Evolutionary conservation across 177 flowering plant species (phyloP).

Genomic region (Vitis hybrid): DNA sequence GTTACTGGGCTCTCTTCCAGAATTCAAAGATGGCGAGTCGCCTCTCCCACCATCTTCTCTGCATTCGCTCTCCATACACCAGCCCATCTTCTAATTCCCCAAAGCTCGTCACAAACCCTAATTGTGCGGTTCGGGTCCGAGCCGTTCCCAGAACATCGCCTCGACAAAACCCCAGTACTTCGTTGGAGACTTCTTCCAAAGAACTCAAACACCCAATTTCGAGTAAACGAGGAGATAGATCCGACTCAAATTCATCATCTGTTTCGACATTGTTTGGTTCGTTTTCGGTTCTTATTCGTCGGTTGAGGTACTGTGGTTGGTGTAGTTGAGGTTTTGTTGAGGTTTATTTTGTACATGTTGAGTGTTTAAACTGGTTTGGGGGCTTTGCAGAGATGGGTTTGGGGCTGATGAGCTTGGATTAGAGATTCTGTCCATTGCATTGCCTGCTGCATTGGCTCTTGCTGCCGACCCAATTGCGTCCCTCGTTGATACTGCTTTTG

Average conservation of each 20-base stretch:
- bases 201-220: conserved; percentile 16
- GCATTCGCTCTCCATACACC: conserved; percentile 5
- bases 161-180: conserved; percentile 10
- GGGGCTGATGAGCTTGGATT: conserved; percentile 52
- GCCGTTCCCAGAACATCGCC: conserved; percentile 21
- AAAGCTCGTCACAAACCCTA: conserved; percentile 10
- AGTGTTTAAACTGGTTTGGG: neutral
- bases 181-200: conserved; percentile 12
- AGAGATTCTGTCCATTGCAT: conserved; percentile 79
- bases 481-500: conserved; percentile 79
- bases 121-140: conserved; percentile 17
- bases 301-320: conserved; percentile 21
- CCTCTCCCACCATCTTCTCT: conserved; percentile 17
- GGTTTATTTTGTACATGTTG: neutral
- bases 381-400: conserved; percentile 38
- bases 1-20: too few relatives aligned
- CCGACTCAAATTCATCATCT: conserved; percentile 2
- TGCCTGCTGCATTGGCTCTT: conserved; percentile 90
- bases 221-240: neutral
- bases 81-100: conserved; percentile 5
- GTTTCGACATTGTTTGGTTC: conserved; percentile 1
- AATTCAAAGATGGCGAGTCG: conserved; percentile 25
- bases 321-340: neutral
- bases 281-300: conserved; percentile 13
- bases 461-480: conserved; percentile 92